Percentiles rank a stretch among this genome's conserved stretches.
Conservation (phyloP, 305 asterid species). For the Salvia sclarea region DNA sequence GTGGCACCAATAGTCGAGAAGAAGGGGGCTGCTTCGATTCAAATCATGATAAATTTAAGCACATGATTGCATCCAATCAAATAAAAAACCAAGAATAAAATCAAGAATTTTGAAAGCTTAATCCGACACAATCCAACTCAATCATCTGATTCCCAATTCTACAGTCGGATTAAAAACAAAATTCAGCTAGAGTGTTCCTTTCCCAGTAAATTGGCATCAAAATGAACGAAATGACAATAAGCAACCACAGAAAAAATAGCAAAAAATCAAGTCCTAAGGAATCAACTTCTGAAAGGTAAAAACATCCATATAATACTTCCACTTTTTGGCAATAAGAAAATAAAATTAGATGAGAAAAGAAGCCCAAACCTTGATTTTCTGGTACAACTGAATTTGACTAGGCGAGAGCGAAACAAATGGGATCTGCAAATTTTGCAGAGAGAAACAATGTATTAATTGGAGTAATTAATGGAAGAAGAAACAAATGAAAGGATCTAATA, state of each 20-base stretch:
- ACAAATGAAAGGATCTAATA: neutral
- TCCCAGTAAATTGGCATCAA: constrained; percentile 19
- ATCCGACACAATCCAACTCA: constrained; percentile 5
- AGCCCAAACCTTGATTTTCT: constrained; percentile 38
- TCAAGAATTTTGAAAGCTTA: constrained; percentile 11
- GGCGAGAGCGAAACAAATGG: constrained; percentile 19
- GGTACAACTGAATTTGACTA: constrained; percentile 30
- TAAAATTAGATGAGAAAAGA: constrained; percentile 19
- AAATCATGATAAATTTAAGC: too few species aligned
- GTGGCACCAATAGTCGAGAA: too few species aligned
- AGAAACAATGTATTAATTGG: constrained; percentile 17
- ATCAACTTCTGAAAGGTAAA: constrained; percentile 13
- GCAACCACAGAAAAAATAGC: neutral
- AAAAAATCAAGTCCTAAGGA: constrained; percentile 10
- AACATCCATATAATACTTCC: neutral
- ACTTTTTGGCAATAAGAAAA: neutral
- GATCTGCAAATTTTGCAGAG: constrained; percentile 28
- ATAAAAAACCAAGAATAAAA: neutral
- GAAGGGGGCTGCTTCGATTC: too few species aligned
- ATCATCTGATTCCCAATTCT: neutral
- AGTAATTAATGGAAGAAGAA: constrained; percentile 25
- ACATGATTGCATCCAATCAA: constrained; percentile 12
- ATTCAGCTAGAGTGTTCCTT: constrained; percentile 21
- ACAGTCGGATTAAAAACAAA: constrained; percentile 17
- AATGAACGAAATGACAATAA: neutral